phyloP scores from a whole-genome alignment of 176 grass and related monocot genomes.

The Poa annua region DNA sequence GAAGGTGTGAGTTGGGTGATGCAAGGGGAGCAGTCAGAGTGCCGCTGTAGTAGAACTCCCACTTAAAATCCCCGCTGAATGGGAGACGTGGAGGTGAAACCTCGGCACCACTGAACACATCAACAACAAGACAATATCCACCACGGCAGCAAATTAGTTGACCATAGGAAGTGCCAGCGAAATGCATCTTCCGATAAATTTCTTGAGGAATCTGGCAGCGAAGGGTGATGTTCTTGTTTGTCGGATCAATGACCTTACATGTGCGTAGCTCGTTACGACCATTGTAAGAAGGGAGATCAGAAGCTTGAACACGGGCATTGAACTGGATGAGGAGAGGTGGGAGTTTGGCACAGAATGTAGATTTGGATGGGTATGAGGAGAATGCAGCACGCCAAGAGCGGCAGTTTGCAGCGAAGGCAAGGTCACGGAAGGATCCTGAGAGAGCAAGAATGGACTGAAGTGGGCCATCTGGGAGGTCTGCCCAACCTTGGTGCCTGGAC shows the following conservation, averaged over 20 bases:
- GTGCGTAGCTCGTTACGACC: not conserved
- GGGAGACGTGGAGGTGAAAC: slow-evolving; percentile 45
- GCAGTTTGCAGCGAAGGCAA: slow-evolving; percentile 7
- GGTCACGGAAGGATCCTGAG: not conserved
- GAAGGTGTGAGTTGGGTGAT: slow-evolving; percentile 8
- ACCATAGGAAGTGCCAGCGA: slow-evolving; percentile 1
- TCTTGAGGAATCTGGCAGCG: slow-evolving; percentile 13
- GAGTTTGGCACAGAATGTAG: not conserved
- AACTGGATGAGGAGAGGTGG: slow-evolving; percentile 3
- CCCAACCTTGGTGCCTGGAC: not conserved
- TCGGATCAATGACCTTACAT: slow-evolving; percentile 32
- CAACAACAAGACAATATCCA: slow-evolving; percentile 23
- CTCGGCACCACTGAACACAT: slow-evolving; percentile 64
- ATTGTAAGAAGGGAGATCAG: slow-evolving; percentile 6
- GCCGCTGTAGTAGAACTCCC: slow-evolving; percentile 11
- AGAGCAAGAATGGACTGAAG: not conserved
- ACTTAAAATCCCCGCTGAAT: not conserved
- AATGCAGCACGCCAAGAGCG: slow-evolving; percentile 2
- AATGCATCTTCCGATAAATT: not conserved
- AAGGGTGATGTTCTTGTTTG: not conserved
- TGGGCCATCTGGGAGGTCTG: not conserved
- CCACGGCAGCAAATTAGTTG: slow-evolving; percentile 12
- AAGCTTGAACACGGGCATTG: not conserved
- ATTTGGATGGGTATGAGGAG: not conserved
- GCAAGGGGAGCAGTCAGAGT: slow-evolving; percentile 19